A percentile compares a stretch with the other conserved stretches of the same genome.
These are phyloP conservation scores for Evernia prunastri DNA, from an alignment of 495 filamentous ascomycete species.

Conservation along the genomic window DNA sequence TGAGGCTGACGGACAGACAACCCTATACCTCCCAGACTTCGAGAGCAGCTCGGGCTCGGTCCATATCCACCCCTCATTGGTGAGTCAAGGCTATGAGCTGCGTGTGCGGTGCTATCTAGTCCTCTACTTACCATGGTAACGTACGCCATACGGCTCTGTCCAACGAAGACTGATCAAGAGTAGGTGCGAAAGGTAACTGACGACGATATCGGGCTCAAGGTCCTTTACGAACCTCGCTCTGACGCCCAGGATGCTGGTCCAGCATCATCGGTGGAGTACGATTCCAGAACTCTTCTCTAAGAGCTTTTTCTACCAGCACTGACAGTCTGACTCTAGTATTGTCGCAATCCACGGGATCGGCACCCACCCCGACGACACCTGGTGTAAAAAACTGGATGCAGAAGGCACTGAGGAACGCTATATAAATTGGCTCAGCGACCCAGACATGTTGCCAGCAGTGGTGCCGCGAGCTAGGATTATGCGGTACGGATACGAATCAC, in stretches of 20 bases:
- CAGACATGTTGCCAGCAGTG: conserved; percentile 24
- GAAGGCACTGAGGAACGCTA: conserved; percentile 19
- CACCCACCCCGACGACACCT: conserved; percentile 27
- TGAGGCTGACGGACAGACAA: conserved; percentile 3
- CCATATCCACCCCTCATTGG: neutral
- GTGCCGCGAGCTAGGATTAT: conserved; percentile 26
- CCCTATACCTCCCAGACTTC: neutral
- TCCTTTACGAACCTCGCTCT: conserved; percentile 1
- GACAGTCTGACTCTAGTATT: conserved; percentile 20
- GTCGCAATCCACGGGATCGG: conserved; percentile 29
- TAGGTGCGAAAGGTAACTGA: conserved; percentile 3
- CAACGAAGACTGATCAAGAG: neutral
- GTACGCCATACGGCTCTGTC: neutral
- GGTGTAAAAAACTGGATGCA: conserved; percentile 24
- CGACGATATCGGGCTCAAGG: conserved; percentile 8
- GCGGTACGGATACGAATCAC: conserved; percentile 27
- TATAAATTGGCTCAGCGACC: conserved; percentile 27
- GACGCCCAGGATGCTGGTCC: neutral
- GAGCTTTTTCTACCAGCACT: conserved; percentile 1
- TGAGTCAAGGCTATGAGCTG: neutral
- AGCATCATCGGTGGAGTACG: conserved; percentile 1
- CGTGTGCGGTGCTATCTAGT: neutral
- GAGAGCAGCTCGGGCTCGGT: neutral
- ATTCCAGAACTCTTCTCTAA: conserved; percentile 2
- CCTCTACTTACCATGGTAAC: neutral